A percentile compares a stretch with the other conserved stretches of the same genome.
phyloP scores from a whole-genome alignment of 805 yeast species.

The Candida glaebosa region DNA sequence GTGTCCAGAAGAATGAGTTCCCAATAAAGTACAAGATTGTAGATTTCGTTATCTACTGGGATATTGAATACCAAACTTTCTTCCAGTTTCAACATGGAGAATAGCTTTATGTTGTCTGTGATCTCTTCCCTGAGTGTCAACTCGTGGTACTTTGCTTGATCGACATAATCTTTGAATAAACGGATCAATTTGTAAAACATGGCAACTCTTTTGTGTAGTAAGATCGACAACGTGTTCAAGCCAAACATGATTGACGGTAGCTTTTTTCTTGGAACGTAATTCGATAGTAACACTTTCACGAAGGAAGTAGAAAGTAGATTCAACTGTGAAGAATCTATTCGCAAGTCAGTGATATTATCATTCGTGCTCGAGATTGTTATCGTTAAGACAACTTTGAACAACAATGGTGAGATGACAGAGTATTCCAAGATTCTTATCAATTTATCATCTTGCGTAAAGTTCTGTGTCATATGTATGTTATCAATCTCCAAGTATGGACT shows the following conservation, averaged over 20 bases:
- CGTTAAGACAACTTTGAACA: slow-evolving; percentile 18
- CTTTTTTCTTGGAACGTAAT: slow-evolving; percentile 24
- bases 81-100: slow-evolving; percentile 19
- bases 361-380: slow-evolving; percentile 12
- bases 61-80: slow-evolving; percentile 15
- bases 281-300: slow-evolving; percentile 13
- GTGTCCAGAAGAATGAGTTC: slow-evolving; percentile 19
- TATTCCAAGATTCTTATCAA: slow-evolving; percentile 15
- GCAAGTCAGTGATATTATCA: slow-evolving; percentile 11
- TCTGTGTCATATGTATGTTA: slow-evolving; percentile 11
- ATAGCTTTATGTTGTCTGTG: slow-evolving; percentile 13
- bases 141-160: slow-evolving; percentile 8
- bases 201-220: slow-evolving; percentile 20
- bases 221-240: slow-evolving; percentile 27
- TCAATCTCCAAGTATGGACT: slow-evolving; percentile 22
- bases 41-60: slow-evolving; percentile 1
- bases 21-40: slow-evolving; percentile 17
- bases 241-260: slow-evolving; percentile 29
- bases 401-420: slow-evolving; percentile 15
- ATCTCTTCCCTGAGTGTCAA: slow-evolving; percentile 12
- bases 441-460: slow-evolving; percentile 8
- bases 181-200: slow-evolving; percentile 18
- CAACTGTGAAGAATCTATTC: slow-evolving; percentile 10
- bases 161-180: slow-evolving; percentile 16
- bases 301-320: slow-evolving; percentile 22